Evolutionary conservation across 192 early-diverging fungal genomes (phyloP).

Genomic region (Geranomyces variabilis): DNA sequence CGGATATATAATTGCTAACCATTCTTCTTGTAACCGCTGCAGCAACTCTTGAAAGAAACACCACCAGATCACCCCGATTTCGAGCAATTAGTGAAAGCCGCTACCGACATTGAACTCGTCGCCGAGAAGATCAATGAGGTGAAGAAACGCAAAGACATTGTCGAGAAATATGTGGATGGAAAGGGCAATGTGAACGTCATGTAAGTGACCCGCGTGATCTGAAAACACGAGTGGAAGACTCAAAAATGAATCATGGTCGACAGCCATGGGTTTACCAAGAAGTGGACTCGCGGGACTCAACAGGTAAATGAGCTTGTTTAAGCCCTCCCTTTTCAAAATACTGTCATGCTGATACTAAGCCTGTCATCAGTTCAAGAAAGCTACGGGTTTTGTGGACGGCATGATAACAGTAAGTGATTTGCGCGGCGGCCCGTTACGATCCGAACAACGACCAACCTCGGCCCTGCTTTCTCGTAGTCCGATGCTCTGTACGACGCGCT

Average conservation of each 20-base stretch:
- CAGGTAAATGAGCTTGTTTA: constrained; percentile 32
- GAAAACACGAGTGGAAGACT: background rate
- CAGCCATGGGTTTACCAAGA: constrained; percentile 79
- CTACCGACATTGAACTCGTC: constrained; percentile 60
- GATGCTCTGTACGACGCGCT: constrained; percentile 67
- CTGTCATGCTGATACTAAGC: too few species aligned
- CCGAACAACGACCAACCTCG: too few species aligned
- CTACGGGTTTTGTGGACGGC: constrained; percentile 57
- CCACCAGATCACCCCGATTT: constrained; percentile 59
- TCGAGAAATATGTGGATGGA: constrained; percentile 79
- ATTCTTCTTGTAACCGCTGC: background rate
- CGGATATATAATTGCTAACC: too few species aligned
- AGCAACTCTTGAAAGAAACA: constrained; percentile 61
- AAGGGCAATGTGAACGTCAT: constrained; percentile 70
- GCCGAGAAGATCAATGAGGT: constrained; percentile 85
- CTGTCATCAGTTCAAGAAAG: constrained; percentile 58
- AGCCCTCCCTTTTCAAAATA: too few species aligned
- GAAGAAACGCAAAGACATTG: constrained; percentile 84
- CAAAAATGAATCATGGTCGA: background rate
- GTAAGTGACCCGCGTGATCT: constrained; percentile 48
- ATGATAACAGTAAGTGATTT: constrained; percentile 13
- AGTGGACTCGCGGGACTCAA: constrained; percentile 63
- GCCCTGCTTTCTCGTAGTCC: constrained; percentile 17
- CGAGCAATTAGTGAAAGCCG: constrained; percentile 53
- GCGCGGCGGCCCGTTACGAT: too few species aligned